phyloP scores from a whole-genome alignment of 441 rosid species.

The Geranium incanum region DNA sequence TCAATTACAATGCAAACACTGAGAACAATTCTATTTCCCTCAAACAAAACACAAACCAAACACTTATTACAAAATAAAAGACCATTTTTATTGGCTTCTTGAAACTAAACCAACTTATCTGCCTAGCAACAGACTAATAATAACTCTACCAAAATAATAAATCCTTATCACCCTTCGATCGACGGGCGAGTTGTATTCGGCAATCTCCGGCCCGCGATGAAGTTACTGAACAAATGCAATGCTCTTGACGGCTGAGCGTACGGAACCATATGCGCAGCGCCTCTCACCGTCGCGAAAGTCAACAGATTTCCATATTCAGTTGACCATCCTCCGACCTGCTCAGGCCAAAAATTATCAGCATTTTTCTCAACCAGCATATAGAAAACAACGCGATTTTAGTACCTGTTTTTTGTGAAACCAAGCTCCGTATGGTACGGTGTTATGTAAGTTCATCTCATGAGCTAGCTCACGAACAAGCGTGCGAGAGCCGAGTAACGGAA shows the following conservation, averaged over 20 bases:
- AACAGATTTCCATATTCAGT: conserved; percentile 67
- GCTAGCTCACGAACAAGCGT: conserved; percentile 72
- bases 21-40: too few relatives aligned
- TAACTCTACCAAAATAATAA: neutral
- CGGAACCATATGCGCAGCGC: conserved; percentile 90
- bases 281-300: conserved; percentile 71
- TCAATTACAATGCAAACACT: too few relatives aligned
- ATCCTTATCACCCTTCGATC: conserved; percentile 17
- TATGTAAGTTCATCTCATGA: conserved; percentile 41
- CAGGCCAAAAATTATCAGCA: neutral
- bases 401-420: conserved; percentile 90
- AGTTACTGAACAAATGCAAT: conserved; percentile 67
- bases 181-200: conserved; percentile 46
- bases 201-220: conserved; percentile 56
- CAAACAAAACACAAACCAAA: too few relatives aligned
- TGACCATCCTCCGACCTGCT: conserved; percentile 77
- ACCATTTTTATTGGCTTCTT: neutral
- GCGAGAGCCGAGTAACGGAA: conserved; percentile 67
- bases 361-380: neutral
- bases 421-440: conserved; percentile 59
- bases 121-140: neutral
- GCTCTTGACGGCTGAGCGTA: conserved; percentile 81
- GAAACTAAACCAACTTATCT: neutral
- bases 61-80: neutral
- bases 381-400: neutral